Conservation (phyloP, 2,329 filamentous ascomycete genomes). For the Lojkania enalia region DNA sequence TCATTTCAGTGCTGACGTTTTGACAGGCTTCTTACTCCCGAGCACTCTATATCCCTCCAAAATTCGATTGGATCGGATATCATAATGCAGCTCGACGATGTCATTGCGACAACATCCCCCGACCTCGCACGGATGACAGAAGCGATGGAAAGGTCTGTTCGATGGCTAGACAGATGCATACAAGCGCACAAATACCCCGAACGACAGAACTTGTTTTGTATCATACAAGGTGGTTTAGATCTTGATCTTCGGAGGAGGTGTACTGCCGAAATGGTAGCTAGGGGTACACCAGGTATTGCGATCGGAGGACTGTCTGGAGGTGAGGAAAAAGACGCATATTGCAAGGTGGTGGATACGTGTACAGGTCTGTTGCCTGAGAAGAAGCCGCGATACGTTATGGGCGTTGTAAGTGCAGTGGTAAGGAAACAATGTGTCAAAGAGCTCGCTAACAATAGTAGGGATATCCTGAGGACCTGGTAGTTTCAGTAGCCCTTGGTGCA, state of each 20-base stretch:
- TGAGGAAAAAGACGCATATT: slow-evolving; percentile 92
- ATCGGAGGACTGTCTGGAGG: slow-evolving; percentile 94
- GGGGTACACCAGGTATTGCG: slow-evolving; percentile 93
- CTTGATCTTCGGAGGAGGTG: slow-evolving; percentile 83
- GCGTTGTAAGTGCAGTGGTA: slow-evolving; percentile 62
- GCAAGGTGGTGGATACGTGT: slow-evolving; percentile 84
- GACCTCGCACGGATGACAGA: slow-evolving; percentile 86
- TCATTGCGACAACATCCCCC: slow-evolving; percentile 92
- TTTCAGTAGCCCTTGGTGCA: slow-evolving; percentile 89
- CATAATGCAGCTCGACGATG: slow-evolving; percentile 99
- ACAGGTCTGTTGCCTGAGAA: slow-evolving; percentile 81
- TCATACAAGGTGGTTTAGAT: slow-evolving; percentile 95
- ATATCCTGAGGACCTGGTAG: slow-evolving; percentile 93
- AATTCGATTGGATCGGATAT: slow-evolving; percentile 98
- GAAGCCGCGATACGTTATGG: slow-evolving; percentile 99
- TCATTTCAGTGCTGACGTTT: not conserved
- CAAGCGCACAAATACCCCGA: slow-evolving; percentile 82
- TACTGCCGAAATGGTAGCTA: slow-evolving; percentile 80
- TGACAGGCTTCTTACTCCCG: slow-evolving; percentile 79
- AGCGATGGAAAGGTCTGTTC: slow-evolving; percentile 90
- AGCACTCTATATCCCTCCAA: slow-evolving; percentile 94
- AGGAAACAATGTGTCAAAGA: not conserved
- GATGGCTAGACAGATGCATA: slow-evolving; percentile 96
- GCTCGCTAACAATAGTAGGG: slow-evolving; percentile 56
- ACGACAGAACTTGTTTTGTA: slow-evolving; percentile 93